Conservation (phyloP, 1,139 yeast genomes). For the Suhomyces wounanorum region DNA sequence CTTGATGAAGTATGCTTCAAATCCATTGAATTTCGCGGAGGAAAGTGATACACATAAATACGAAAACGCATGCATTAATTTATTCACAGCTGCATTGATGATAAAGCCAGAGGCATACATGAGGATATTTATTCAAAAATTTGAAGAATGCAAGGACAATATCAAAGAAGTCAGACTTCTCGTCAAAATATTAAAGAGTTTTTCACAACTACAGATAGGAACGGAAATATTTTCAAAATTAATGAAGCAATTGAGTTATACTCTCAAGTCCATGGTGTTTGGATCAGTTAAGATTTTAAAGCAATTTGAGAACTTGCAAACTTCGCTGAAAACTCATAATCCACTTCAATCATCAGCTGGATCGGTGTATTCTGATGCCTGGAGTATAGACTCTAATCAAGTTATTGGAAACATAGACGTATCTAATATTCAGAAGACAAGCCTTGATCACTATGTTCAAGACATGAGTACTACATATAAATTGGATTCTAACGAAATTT, state of each 20-base stretch:
- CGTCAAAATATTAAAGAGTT: slow-evolving; percentile 42
- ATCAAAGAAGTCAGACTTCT: slow-evolving; percentile 34
- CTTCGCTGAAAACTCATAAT: slow-evolving; percentile 4
- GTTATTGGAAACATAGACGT: slow-evolving; percentile 4
- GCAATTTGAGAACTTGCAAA: slow-evolving; percentile 22
- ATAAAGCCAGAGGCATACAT: slow-evolving; percentile 40
- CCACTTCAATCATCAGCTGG: slow-evolving; percentile 11
- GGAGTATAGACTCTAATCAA: slow-evolving; percentile 14
- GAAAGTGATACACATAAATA: slow-evolving; percentile 16
- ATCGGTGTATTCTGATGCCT: slow-evolving; percentile 14
- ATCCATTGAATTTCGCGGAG: slow-evolving; percentile 10
- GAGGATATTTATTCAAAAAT: slow-evolving; percentile 27
- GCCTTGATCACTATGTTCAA: slow-evolving; percentile 16
- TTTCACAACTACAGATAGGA: slow-evolving; percentile 35
- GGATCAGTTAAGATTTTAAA: slow-evolving; percentile 34
- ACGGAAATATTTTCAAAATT: slow-evolving; percentile 24
- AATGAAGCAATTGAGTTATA: slow-evolving; percentile 25
- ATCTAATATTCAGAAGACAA: slow-evolving; percentile 12
- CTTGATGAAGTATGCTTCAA: slow-evolving; percentile 13
- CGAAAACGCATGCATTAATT: slow-evolving; percentile 36
- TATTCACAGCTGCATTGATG: slow-evolving; percentile 46
- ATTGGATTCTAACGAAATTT: slow-evolving; percentile 5
- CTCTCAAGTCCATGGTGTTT: slow-evolving; percentile 33
- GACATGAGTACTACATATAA: slow-evolving; percentile 9
- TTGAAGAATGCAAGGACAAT: slow-evolving; percentile 29